Evolutionary conservation across 805 yeast genomes (phyloP).

Genomic region (Yarrowia keelungensis): DNA sequence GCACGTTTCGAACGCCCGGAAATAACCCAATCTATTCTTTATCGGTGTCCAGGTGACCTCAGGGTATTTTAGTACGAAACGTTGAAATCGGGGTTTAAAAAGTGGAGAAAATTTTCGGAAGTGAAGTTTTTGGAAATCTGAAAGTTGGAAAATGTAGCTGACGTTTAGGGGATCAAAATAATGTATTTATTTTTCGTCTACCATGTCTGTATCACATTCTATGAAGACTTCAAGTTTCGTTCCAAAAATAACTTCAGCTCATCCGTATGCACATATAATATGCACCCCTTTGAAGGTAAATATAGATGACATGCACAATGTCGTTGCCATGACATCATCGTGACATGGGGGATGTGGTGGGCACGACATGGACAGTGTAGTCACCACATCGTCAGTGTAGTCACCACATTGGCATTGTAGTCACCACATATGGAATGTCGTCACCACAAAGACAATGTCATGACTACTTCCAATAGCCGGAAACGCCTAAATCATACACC

Average conservation of each 20-base stretch:
- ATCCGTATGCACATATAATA: neutral
- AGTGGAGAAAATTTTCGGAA: no score
- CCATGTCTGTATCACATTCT: no score
- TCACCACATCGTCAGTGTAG: no score
- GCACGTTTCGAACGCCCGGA: neutral
- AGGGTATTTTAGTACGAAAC: no score
- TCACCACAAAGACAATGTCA: no score
- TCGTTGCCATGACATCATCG: neutral
- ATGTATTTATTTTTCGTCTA: no score
- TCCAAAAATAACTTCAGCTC: slow-evolving; percentile 1
- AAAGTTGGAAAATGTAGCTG: neutral
- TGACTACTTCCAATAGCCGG: no score
- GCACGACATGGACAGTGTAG: neutral
- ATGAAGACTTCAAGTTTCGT: no score
- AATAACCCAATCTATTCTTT: slow-evolving; percentile 13
- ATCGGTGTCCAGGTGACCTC: neutral
- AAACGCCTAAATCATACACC: no score
- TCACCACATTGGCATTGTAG: no score
- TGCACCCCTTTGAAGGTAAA: neutral
- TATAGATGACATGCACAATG: neutral
- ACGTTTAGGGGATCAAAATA: rapidly evolving
- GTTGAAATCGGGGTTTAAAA: no score
- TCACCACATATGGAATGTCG: no score
- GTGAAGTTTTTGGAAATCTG: neutral
- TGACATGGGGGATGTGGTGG: neutral